Evolutionary conservation across 331 rosid species (phyloP).

Genomic region (Acacia pycnantha): DNA sequence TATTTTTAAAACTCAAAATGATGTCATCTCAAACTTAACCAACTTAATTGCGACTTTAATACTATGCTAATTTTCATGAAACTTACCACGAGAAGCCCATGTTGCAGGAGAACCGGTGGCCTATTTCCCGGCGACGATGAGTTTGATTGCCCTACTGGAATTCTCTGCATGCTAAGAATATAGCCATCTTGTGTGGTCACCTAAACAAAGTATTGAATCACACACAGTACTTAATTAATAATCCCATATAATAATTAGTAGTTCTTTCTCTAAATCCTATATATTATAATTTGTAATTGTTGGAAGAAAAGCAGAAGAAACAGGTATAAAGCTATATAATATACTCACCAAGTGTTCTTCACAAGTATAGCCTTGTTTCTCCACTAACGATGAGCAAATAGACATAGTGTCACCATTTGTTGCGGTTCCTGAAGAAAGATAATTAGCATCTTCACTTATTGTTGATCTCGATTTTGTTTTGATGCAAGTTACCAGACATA

Average conservation of each 20-base stretch:
- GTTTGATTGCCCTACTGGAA: conserved; percentile 40
- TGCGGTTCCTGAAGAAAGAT: not conserved
- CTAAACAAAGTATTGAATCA: conserved; percentile 36
- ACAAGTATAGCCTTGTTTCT: conserved; percentile 60
- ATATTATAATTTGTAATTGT: not conserved
- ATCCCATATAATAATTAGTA: not conserved
- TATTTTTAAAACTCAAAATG: too few relatives aligned
- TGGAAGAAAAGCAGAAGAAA: too few relatives aligned
- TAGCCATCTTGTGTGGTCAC: conserved; percentile 87
- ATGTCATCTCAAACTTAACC: too few relatives aligned
- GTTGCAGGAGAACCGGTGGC: conserved; percentile 75
- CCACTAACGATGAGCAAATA: conserved; percentile 57
- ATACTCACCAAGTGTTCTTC: conserved; percentile 69
- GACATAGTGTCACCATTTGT: not conserved
- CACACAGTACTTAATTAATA: not conserved
- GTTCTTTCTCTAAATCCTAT: not conserved
- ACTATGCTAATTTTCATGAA: not conserved
- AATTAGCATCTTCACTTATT: not conserved
- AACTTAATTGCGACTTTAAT: too few relatives aligned
- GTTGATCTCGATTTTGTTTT: not conserved
- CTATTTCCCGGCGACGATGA: conserved; percentile 26
- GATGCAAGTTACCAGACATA: not conserved
- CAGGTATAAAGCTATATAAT: not conserved
- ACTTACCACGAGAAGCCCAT: conserved; percentile 76
- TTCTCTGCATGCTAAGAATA: conserved; percentile 72